Percentiles rank a stretch among this genome's conserved stretches.
Conservation (phyloP, 768 basidiomycete genomes). For the Mycena floridula region DNA sequence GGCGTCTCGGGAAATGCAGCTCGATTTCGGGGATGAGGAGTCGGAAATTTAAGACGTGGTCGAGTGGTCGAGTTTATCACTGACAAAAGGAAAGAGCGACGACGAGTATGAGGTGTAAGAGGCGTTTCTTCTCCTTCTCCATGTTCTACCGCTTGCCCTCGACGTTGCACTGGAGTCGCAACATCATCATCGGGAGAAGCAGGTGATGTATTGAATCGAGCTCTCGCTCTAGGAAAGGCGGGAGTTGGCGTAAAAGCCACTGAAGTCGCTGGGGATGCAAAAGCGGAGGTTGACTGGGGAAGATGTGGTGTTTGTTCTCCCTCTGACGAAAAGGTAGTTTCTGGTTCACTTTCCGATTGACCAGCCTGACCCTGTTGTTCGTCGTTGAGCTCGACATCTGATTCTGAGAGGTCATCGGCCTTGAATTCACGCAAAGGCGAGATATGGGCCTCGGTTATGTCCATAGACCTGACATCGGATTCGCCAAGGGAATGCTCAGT, state of each 20-base stretch:
- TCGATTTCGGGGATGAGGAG: conserved; percentile 48
- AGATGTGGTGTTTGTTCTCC: conserved; percentile 35
- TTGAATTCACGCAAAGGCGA: conserved; percentile 28
- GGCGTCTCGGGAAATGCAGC: conserved; percentile 27
- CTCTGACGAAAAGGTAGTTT: conserved; percentile 73
- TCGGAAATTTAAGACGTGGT: conserved; percentile 59
- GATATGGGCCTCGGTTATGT: conserved; percentile 46
- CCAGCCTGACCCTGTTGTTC: background rate
- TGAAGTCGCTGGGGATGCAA: conserved; percentile 52
- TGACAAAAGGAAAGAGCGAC: conserved; percentile 75
- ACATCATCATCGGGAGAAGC: conserved; percentile 32
- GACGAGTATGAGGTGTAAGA: conserved; percentile 65
- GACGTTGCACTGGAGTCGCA: conserved; percentile 26
- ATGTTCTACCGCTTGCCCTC: conserved; percentile 23
- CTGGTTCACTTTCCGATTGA: conserved; percentile 20
- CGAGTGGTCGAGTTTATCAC: conserved; percentile 81
- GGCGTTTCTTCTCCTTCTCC: conserved; percentile 36
- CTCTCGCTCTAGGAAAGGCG: conserved; percentile 52
- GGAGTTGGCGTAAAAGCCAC: conserved; percentile 65
- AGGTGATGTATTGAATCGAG: conserved; percentile 52
- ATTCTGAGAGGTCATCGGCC: conserved; percentile 1
- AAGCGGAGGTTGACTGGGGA: conserved; percentile 25
- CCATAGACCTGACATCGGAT: conserved; percentile 26
- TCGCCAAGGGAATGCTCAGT: conserved; percentile 7
- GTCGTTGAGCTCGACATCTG: conserved; percentile 7